These are phyloP conservation scores for Colletotrichum sp. DNA, from an alignment of 2,329 filamentous ascomycete genomes.

Conservation along the genomic window DNA sequence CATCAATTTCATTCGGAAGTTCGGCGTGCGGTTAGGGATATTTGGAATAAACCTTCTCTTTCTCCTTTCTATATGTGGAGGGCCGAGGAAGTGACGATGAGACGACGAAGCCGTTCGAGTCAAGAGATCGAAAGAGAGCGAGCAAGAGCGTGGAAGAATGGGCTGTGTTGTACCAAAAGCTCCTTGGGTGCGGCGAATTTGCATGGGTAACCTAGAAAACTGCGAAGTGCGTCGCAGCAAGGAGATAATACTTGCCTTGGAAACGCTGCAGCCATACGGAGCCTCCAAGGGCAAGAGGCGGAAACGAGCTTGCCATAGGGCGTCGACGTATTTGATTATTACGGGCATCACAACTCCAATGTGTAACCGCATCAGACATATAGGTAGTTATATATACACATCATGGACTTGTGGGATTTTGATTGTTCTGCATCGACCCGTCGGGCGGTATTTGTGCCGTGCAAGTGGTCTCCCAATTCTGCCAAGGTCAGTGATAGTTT, in stretches of 20 bases:
- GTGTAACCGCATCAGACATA: constrained; percentile 8
- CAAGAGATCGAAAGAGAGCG: background rate
- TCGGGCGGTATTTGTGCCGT: background rate
- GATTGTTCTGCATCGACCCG: background rate
- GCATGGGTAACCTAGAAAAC: constrained; percentile 7
- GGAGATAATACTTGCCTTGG: constrained; percentile 2
- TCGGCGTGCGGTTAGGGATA: constrained; percentile 19
- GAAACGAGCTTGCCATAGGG: background rate
- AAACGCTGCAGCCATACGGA: background rate
- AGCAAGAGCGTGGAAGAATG: background rate
- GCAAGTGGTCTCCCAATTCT: background rate
- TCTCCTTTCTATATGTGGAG: constrained; percentile 9
- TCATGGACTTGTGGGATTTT: background rate
- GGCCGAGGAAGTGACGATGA: background rate
- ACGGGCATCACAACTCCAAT: constrained; percentile 8
- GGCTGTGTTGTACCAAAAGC: constrained; percentile 12
- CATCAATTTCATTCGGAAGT: constrained; percentile 22
- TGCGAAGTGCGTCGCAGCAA: constrained; percentile 3
- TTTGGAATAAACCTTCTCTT: constrained; percentile 21
- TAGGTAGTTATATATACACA: constrained; percentile 8
- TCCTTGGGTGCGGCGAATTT: constrained; percentile 16
- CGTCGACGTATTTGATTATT: constrained; percentile 5
- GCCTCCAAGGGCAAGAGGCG: constrained; percentile 1
- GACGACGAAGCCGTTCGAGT: constrained; percentile 1
- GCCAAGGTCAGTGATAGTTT: background rate